Conservation (phyloP, 176 grass and related monocot species). For the Saccharum spontaneum region DNA sequence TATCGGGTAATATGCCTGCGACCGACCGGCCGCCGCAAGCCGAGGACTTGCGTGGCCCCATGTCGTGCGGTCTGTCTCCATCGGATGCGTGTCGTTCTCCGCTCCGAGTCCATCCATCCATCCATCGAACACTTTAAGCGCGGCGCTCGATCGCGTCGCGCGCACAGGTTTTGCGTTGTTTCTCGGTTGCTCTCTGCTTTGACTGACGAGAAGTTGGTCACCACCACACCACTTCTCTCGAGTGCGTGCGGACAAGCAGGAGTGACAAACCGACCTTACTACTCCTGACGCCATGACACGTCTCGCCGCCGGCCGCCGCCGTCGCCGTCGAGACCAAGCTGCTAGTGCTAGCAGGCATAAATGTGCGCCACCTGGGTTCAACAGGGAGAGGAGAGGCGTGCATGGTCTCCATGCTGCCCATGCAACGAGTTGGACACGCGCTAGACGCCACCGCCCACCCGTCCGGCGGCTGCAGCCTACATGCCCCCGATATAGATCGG, state of each 20-base stretch:
- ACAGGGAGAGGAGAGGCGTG: background rate
- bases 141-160: background rate
- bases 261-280: background rate
- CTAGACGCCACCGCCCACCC: background rate
- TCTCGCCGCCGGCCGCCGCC: background rate
- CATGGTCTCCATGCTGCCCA: constrained; percentile 37
- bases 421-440: background rate
- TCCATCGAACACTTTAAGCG: background rate
- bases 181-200: background rate
- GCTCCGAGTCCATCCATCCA: background rate
- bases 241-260: background rate
- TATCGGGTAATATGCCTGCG: too few relatives aligned
- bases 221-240: background rate
- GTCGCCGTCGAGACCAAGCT: background rate
- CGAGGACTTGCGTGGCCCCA: background rate
- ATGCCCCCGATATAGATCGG: background rate
- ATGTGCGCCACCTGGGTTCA: background rate
- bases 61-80: background rate
- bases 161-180: background rate
- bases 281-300: background rate
- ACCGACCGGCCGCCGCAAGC: constrained; percentile 25
- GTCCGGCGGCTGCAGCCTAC: background rate
- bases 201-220: background rate
- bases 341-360: background rate
- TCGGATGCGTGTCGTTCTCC: background rate